A percentile compares a stretch with the other conserved stretches of the same genome.
These are phyloP conservation scores for Clitocybe nebularis DNA, from an alignment of 1,284 basidiomycete genomes.

Conservation along the genomic window DNA sequence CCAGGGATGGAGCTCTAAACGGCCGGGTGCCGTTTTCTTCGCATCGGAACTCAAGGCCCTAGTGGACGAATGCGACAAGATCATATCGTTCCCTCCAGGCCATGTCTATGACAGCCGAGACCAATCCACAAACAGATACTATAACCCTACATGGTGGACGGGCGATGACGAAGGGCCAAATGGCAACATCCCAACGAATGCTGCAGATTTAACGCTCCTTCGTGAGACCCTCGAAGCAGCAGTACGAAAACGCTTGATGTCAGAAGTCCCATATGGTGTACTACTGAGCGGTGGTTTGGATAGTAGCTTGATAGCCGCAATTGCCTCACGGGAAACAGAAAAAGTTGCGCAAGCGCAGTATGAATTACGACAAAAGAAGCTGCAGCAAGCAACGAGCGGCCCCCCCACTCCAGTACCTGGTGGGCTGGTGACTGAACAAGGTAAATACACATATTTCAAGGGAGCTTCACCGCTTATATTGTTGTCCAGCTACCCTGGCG, in stretches of 20 bases:
- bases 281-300: conserved; percentile 95
- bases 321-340: conserved; percentile 96
- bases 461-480: background rate
- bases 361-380: conserved; percentile 59
- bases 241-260: conserved; percentile 96
- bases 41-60: conserved; percentile 96
- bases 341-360: conserved; percentile 82
- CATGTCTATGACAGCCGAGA: conserved; percentile 89
- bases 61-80: conserved; percentile 89
- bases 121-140: conserved; percentile 78
- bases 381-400: conserved; percentile 51
- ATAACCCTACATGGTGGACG: conserved; percentile 82
- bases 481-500: conserved; percentile 57
- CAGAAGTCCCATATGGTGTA: conserved; percentile 98
- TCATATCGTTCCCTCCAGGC: conserved; percentile 96
- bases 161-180: conserved; percentile 62
- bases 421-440: conserved; percentile 45
- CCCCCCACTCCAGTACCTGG: conserved; percentile 48
- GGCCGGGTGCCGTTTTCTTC: conserved; percentile 87
- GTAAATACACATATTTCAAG: conserved; percentile 31
- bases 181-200: conserved; percentile 56
- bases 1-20: conserved; percentile 88
- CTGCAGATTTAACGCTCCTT: conserved; percentile 69
- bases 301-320: conserved; percentile 93
- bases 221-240: conserved; percentile 88